A percentile compares a stretch with the other conserved stretches of the same genome.
Evolutionary conservation across 345 rosid species (phyloP).

Genomic region (Citrus maxima): DNA sequence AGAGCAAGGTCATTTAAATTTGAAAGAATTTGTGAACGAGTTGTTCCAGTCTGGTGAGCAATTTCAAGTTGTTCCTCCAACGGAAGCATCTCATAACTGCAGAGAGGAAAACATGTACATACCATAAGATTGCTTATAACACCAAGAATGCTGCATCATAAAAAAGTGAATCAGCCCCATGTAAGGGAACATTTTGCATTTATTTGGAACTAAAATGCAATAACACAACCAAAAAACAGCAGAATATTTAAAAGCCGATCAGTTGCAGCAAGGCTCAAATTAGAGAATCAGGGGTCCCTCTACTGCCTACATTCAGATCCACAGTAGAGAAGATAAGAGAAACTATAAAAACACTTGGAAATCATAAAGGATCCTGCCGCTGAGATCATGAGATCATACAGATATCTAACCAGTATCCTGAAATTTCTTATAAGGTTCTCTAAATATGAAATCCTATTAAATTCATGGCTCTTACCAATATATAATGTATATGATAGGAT

Average conservation of each 20-base stretch:
- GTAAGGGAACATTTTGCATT: not conserved
- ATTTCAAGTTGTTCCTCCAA: constrained; percentile 87
- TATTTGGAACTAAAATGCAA: not conserved
- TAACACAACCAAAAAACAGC: too few species aligned
- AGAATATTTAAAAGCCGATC: not conserved
- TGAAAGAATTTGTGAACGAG: constrained; percentile 72
- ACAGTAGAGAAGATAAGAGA: not conserved
- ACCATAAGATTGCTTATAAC: not conserved
- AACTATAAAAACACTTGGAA: not conserved
- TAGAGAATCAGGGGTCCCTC: not conserved
- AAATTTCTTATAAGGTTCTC: not conserved
- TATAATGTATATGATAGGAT: not conserved
- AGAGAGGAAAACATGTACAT: constrained; percentile 12
- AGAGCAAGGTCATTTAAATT: constrained; percentile 78
- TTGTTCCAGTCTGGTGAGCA: constrained; percentile 83
- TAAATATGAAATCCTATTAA: not conserved
- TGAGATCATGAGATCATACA: not conserved
- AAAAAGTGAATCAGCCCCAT: not conserved
- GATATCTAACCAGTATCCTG: not conserved
- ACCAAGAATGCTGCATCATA: not conserved
- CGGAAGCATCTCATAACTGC: constrained; percentile 90
- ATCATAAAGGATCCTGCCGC: not conserved
- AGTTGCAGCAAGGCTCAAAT: not conserved
- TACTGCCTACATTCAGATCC: not conserved
- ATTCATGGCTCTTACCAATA: not conserved